Conservation (phyloP, 345 rosid species). For the Corchorus capsularis region DNA sequence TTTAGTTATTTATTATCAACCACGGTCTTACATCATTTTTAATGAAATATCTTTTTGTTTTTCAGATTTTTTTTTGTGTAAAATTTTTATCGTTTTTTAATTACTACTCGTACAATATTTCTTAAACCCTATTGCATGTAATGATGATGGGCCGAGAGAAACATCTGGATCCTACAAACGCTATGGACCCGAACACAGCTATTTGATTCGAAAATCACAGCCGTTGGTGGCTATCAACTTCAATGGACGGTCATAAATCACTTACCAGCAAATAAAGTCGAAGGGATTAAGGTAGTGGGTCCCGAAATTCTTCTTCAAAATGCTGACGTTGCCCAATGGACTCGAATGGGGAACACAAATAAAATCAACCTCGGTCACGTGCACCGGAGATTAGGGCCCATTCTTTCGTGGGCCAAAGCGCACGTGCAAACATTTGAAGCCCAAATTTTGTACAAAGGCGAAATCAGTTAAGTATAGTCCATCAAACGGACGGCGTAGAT, state of each 20-base stretch:
- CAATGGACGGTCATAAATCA: neutral
- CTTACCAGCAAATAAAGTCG: neutral
- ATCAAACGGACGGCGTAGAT: neutral
- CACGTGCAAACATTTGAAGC: conserved; percentile 20
- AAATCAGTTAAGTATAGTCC: neutral
- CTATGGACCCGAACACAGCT: too few species aligned
- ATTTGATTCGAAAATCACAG: neutral
- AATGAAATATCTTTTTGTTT: too few species aligned
- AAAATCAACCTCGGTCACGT: neutral
- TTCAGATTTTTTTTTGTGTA: too few species aligned
- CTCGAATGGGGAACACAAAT: neutral
- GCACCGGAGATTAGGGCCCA: neutral
- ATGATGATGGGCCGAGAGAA: too few species aligned
- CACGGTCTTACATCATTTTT: too few species aligned
- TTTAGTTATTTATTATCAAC: too few species aligned
- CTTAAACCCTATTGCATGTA: too few species aligned
- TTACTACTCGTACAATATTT: too few species aligned
- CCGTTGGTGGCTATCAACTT: neutral
- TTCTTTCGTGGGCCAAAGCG: conserved; percentile 9
- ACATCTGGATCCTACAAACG: too few species aligned
- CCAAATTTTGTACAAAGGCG: too few species aligned
- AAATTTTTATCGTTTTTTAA: too few species aligned
- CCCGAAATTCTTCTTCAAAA: neutral
- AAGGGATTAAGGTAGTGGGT: neutral
- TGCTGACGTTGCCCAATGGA: conserved; percentile 21